Evolutionary conservation across 768 basidiomycete species (phyloP).

Genomic region (Termitomyces sp.): DNA sequence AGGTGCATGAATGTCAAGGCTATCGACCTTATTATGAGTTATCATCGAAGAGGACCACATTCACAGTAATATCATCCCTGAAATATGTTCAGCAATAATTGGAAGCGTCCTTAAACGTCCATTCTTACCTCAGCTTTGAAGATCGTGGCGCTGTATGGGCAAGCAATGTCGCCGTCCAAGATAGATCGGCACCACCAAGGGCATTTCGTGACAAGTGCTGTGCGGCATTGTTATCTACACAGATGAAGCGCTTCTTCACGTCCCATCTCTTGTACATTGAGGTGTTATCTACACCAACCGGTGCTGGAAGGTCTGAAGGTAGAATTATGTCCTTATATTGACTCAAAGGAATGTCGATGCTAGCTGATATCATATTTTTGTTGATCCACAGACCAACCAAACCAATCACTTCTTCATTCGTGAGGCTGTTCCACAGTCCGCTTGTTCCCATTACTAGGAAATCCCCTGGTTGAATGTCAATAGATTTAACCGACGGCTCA

Average conservation of each 20-base stretch:
- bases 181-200: conserved; percentile 42
- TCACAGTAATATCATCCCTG: conserved; percentile 9
- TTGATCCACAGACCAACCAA: conserved; percentile 50
- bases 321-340: neutral
- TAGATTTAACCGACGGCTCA: conserved; percentile 45
- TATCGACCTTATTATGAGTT: neutral
- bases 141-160: conserved; percentile 30
- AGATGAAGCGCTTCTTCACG: conserved; percentile 35
- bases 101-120: neutral
- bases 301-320: conserved; percentile 25
- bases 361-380: conserved; percentile 2
- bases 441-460: conserved; percentile 52
- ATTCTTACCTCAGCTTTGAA: conserved; percentile 29
- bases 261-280: conserved; percentile 33
- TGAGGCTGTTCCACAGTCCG: conserved; percentile 52
- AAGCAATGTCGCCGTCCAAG: conserved; percentile 35
- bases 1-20: neutral
- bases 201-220: conserved; percentile 49
- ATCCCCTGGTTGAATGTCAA: conserved; percentile 39
- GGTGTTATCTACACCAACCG: conserved; percentile 25
- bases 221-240: conserved; percentile 39
- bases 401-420: conserved; percentile 52
- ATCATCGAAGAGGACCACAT: conserved; percentile 10
- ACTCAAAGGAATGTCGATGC: neutral
- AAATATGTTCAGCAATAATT: neutral